A percentile compares a stretch with the other conserved stretches of the same genome.
phyloP scores from a whole-genome alignment of 1,284 basidiomycete species.

The Heterobasidion occidentale region DNA sequence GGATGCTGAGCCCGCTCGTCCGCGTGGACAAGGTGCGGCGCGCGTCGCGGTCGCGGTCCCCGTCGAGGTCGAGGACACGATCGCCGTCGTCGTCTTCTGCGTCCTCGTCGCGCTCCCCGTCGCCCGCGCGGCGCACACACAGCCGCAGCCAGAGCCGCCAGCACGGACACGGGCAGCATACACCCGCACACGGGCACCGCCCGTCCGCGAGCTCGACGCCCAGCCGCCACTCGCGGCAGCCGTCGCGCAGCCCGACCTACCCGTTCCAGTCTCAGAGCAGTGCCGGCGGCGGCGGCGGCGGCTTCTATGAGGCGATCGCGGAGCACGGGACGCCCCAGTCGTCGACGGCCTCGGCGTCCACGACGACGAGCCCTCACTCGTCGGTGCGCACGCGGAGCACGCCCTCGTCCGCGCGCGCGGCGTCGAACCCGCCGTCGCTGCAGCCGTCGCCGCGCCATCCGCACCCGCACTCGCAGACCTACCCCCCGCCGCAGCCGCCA shows the following conservation, averaged over 20 bases:
- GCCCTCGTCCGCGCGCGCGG: constrained; percentile 5
- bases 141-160: not conserved
- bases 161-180: not conserved
- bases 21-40: constrained; percentile 22
- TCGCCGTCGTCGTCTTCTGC: not conserved
- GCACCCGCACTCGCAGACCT: not conserved
- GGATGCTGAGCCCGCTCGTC: constrained; percentile 45
- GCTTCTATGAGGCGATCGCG: not conserved
- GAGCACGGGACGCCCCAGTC: not conserved
- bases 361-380: not conserved
- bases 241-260: constrained; percentile 2
- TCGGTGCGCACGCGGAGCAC: constrained; percentile 8
- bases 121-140: not conserved
- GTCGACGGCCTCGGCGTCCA: not conserved
- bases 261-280: not conserved
- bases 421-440: constrained; percentile 1
- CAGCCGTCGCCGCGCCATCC: constrained; percentile 2
- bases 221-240: not conserved
- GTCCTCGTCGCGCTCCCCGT: not conserved
- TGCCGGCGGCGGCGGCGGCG: not conserved
- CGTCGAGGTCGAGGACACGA: not conserved
- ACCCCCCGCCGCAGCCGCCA: not conserved
- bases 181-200: no score
- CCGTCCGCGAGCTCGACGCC: no score
- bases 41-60: constrained; percentile 9